phyloP scores from a whole-genome alignment of 805 yeast species.

The Ogataea angusta region DNA sequence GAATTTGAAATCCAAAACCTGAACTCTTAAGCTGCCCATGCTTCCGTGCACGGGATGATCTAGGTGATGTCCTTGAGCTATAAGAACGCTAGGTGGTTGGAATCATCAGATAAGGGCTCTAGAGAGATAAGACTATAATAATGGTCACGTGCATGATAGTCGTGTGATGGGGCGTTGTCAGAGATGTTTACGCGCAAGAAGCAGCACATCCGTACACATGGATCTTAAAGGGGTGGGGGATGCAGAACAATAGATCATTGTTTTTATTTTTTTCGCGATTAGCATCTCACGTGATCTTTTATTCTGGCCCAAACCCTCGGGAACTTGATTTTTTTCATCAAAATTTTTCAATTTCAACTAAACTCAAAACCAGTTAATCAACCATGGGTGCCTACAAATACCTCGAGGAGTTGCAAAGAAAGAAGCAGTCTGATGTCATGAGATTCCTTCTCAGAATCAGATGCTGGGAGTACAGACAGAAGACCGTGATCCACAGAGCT shows the following conservation, averaged over 20 bases:
- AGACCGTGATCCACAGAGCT: constrained; percentile 98
- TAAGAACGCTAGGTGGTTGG: too few relatives aligned
- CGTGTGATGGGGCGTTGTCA: background rate
- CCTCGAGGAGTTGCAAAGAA: constrained; percentile 98
- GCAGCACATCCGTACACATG: too few relatives aligned
- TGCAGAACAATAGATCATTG: too few relatives aligned
- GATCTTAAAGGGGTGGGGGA: too few relatives aligned
- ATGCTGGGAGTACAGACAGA: constrained; percentile 99
- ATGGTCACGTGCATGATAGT: background rate
- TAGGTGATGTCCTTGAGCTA: background rate
- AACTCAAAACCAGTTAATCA: constrained; percentile 2
- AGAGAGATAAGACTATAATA: background rate
- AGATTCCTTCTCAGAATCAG: constrained; percentile 99
- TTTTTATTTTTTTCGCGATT: too few relatives aligned
- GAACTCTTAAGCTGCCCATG: too few relatives aligned
- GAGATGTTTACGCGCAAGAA: background rate
- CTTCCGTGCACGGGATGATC: too few relatives aligned
- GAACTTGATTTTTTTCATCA: constrained; percentile 2
- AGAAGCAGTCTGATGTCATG: constrained; percentile 99
- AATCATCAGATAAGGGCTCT: background rate
- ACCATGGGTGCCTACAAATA: constrained; percentile 99
- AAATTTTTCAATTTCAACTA: constrained; percentile 4
- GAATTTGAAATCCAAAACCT: background rate
- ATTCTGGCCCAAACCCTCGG: background rate
- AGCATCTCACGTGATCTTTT: constrained; percentile 1